phyloP scores from a whole-genome alignment of 148 eudicot genomes.

The Vaccinium vitisidaea region DNA sequence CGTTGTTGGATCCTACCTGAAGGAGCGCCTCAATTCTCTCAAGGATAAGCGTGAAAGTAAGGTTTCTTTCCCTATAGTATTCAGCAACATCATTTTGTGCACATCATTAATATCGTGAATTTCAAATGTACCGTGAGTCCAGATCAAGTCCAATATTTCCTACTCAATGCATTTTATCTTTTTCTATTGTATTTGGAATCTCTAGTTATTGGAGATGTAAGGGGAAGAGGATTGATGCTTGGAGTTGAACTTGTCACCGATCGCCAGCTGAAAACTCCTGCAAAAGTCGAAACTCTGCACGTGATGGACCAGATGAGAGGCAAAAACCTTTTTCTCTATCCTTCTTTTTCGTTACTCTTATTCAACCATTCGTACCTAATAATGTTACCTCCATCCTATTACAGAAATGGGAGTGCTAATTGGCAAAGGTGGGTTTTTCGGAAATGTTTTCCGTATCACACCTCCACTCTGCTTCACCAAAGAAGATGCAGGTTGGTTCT shows the following conservation, averaged over 20 bases:
- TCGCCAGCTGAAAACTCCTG: slow-evolving; percentile 80
- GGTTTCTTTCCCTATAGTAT: slow-evolving; percentile 13
- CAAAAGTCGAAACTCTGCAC: slow-evolving; percentile 74
- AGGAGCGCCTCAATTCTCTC: slow-evolving; percentile 61
- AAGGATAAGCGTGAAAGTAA: slow-evolving; percentile 82
- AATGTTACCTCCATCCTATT: neutral
- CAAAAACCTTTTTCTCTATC: neutral
- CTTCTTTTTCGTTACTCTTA: neutral
- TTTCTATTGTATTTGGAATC: slow-evolving; percentile 12
- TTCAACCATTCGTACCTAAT: neutral
- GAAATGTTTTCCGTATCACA: slow-evolving; percentile 94
- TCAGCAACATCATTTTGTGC: neutral
- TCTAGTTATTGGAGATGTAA: slow-evolving; percentile 95
- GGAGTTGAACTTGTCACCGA: slow-evolving; percentile 95
- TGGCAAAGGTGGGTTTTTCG: slow-evolving; percentile 92
- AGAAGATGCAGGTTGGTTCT: slow-evolving; percentile 75
- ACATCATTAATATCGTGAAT: no score
- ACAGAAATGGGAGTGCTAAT: slow-evolving; percentile 87
- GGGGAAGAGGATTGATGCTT: slow-evolving; percentile 91
- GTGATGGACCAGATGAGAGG: slow-evolving; percentile 98
- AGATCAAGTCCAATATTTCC: neutral
- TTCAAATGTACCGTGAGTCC: neutral
- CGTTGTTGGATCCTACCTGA: slow-evolving; percentile 75
- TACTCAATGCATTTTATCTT: neutral
- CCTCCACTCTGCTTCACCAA: slow-evolving; percentile 98